These are phyloP conservation scores for Daldinia loculata DNA, from an alignment of 495 filamentous ascomycete genomes.

Conservation along the genomic window DNA sequence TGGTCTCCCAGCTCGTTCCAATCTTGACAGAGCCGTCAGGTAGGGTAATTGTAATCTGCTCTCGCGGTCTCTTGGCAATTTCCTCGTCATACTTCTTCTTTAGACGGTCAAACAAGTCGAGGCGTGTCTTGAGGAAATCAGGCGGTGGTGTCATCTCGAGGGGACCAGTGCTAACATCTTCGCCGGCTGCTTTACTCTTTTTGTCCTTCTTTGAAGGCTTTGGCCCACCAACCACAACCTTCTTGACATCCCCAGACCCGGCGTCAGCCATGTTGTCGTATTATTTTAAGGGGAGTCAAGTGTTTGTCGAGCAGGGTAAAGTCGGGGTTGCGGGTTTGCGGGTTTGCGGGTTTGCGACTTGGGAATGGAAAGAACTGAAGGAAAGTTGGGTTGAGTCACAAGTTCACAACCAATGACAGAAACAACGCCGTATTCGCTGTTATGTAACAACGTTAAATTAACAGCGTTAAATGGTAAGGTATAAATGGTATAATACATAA, in stretches of 20 bases:
- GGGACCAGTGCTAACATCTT: conserved; percentile 45
- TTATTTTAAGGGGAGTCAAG: background rate
- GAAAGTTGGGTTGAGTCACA: conserved; percentile 2
- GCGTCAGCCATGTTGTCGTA: conserved; percentile 34
- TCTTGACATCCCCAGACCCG: conserved; percentile 58
- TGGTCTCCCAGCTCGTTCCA: conserved; percentile 77
- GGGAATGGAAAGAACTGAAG: background rate
- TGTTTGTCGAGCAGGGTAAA: background rate
- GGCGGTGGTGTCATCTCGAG: conserved; percentile 74
- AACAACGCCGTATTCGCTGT: background rate
- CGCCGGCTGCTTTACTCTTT: conserved; percentile 56
- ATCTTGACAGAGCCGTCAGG: conserved; percentile 66
- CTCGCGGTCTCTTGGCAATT: conserved; percentile 68
- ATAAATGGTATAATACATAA: no score
- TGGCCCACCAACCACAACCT: conserved; percentile 54
- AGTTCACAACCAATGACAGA: background rate
- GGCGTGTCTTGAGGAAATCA: conserved; percentile 81
- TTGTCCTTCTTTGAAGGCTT: conserved; percentile 62
- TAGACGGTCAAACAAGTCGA: conserved; percentile 85
- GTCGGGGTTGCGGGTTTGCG: background rate
- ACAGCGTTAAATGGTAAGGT: no score
- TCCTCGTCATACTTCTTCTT: conserved; percentile 84
- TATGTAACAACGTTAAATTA: background rate
- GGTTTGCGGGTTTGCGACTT: background rate
- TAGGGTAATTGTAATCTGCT: conserved; percentile 73